Evolutionary conservation across 2,329 filamentous ascomycete genomes (phyloP).

Genomic region (Lecanicillium sp.): DNA sequence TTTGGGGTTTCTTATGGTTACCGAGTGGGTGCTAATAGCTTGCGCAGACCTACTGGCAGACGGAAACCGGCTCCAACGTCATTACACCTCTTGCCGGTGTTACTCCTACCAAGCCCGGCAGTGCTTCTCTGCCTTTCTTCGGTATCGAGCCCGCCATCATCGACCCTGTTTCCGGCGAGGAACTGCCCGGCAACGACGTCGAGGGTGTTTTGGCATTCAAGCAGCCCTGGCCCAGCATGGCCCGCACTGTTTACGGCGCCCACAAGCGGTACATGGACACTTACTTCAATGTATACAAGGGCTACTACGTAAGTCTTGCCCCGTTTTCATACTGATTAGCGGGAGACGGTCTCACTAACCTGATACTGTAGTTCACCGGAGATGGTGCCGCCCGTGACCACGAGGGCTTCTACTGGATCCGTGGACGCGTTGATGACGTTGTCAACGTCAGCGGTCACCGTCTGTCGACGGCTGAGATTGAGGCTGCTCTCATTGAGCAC

Average conservation of each 20-base stretch:
- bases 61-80: slow-evolving; percentile 93
- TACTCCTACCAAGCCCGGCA: slow-evolving; percentile 93
- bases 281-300: slow-evolving; percentile 94
- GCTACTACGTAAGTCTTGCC: slow-evolving; percentile 75
- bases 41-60: slow-evolving; percentile 95
- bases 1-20: neutral
- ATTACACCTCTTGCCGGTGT: slow-evolving; percentile 90
- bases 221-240: slow-evolving; percentile 98
- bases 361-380: slow-evolving; percentile 62
- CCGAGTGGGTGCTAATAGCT: slow-evolving; percentile 10
- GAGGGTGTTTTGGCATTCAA: slow-evolving; percentile 96
- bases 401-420: slow-evolving; percentile 99
- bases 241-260: slow-evolving; percentile 92
- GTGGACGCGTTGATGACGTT: slow-evolving; percentile 94
- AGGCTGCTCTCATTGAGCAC: slow-evolving; percentile 93
- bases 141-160: slow-evolving; percentile 97
- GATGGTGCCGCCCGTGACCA: slow-evolving; percentile 94
- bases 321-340: slow-evolving; percentile 1
- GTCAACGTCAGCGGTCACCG: slow-evolving; percentile 97
- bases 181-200: slow-evolving; percentile 91
- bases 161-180: slow-evolving; percentile 88
- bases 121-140: slow-evolving; percentile 94
- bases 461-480: slow-evolving; percentile 94
- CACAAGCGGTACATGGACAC: slow-evolving; percentile 99
- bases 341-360: slow-evolving; percentile 5